Conservation (phyloP, 2,329 filamentous ascomycete species). For the Drechslerella coelobrocha region DNA sequence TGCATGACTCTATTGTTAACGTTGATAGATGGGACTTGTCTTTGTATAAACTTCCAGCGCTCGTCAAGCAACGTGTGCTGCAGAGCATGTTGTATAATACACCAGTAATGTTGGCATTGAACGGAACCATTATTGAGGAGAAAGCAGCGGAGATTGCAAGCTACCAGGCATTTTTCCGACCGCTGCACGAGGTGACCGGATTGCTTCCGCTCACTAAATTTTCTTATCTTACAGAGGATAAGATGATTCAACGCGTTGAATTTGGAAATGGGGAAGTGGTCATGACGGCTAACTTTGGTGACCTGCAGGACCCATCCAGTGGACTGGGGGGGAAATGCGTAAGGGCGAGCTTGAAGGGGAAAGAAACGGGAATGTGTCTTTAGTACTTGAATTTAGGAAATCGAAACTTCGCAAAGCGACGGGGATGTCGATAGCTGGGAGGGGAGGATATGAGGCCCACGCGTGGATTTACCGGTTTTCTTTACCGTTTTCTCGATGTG, state of each 20-base stretch:
- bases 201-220: slow-evolving; percentile 16
- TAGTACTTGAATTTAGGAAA: background rate
- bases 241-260: slow-evolving; percentile 7
- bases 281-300: slow-evolving; percentile 16
- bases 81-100: slow-evolving; percentile 20
- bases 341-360: background rate
- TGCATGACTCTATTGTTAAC: slow-evolving; percentile 23
- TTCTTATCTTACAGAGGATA: slow-evolving; percentile 9
- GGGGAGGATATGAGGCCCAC: too few relatives aligned
- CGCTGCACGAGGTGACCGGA: slow-evolving; percentile 11
- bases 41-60: slow-evolving; percentile 17
- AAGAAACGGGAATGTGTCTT: slow-evolving; percentile 5
- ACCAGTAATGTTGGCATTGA: slow-evolving; percentile 13
- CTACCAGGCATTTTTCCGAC: slow-evolving; percentile 22
- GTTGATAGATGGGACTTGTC: slow-evolving; percentile 26
- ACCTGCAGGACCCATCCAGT: background rate
- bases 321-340: slow-evolving; percentile 15
- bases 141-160: slow-evolving; percentile 18
- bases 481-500: too few relatives aligned
- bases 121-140: slow-evolving; percentile 21
- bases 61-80: slow-evolving; percentile 11
- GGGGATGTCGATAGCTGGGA: too few relatives aligned
- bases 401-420: too few relatives aligned
- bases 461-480: too few relatives aligned
- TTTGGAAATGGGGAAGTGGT: slow-evolving; percentile 18